Percentiles rank a stretch among this genome's conserved stretches.
Evolutionary conservation across 2,329 filamentous ascomycete species (phyloP).

Genomic region (Colletotrichum orbiculare): DNA sequence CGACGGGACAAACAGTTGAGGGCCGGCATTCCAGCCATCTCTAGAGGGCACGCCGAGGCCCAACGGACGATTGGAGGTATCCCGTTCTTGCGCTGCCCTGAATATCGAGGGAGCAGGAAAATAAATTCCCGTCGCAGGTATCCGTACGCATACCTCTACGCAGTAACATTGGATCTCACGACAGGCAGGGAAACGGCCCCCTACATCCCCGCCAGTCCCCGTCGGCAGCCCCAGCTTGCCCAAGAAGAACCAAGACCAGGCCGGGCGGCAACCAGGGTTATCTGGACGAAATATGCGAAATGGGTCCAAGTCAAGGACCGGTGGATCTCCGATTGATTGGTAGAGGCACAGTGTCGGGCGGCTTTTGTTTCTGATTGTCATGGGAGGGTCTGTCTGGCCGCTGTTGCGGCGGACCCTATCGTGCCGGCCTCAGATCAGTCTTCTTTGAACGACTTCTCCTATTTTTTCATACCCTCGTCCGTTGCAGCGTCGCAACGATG

Average conservation of each 20-base stretch:
- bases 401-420: constrained; percentile 16
- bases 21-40: constrained; percentile 2
- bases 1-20: background rate
- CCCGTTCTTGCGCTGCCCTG: constrained; percentile 28
- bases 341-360: constrained; percentile 28
- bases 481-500: constrained; percentile 5
- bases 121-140: constrained; percentile 6
- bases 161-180: constrained; percentile 12
- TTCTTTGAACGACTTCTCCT: constrained; percentile 36
- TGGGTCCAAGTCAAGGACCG: constrained; percentile 26
- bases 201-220: constrained; percentile 29
- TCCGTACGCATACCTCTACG: no score
- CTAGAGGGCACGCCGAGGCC: background rate
- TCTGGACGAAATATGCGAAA: constrained; percentile 35
- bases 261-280: constrained; percentile 36
- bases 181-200: constrained; percentile 23
- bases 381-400: constrained; percentile 21
- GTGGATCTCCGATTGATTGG: constrained; percentile 36
- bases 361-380: constrained; percentile 36
- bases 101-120: constrained; percentile 29
- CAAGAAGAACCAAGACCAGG: constrained; percentile 31
- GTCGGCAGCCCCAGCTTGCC: constrained; percentile 8
- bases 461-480: background rate
- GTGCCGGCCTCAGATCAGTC: constrained; percentile 29
- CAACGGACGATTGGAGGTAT: constrained; percentile 23